Evolutionary conservation across 2,329 filamentous ascomycete species (phyloP).

Genomic region (Pseudocercospora macadamiae): DNA sequence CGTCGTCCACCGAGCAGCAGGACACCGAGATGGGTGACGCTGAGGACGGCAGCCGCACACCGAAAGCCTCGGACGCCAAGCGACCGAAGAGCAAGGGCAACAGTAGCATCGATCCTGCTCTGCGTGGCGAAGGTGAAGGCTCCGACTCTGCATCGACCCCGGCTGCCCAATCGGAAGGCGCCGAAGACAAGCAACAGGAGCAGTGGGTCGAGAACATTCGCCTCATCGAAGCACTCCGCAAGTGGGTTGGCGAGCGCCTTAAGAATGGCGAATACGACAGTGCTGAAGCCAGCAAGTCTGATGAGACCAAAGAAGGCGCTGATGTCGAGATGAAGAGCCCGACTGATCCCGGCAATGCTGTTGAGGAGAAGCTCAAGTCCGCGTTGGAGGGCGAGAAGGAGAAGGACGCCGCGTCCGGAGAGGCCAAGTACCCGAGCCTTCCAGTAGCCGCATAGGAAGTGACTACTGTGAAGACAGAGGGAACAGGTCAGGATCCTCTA

Average conservation of each 20-base stretch:
- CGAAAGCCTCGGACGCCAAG: conserved; percentile 35
- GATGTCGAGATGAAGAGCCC: conserved; percentile 21
- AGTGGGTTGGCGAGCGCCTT: conserved; percentile 59
- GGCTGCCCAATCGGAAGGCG: conserved; percentile 32
- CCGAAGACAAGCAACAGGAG: conserved; percentile 54
- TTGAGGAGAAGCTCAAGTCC: conserved; percentile 30
- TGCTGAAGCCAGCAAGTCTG: conserved; percentile 32
- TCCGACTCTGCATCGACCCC: conserved; percentile 34
- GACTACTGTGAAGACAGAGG: neutral
- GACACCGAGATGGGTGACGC: conserved; percentile 45
- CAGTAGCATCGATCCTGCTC: conserved; percentile 42
- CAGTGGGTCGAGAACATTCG: conserved; percentile 67
- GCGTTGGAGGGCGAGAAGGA: conserved; percentile 23
- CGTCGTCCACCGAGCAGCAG: conserved; percentile 37
- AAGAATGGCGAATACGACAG: conserved; percentile 54
- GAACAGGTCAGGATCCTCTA: neutral
- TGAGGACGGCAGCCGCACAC: conserved; percentile 41
- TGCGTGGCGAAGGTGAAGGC: conserved; percentile 38
- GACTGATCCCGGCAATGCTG: conserved; percentile 26
- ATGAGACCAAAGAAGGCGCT: conserved; percentile 20
- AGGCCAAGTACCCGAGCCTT: conserved; percentile 28
- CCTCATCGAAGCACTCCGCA: conserved; percentile 63
- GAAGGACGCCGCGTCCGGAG: conserved; percentile 17
- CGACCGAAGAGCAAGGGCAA: conserved; percentile 36
- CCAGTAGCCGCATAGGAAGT: conserved; percentile 18